These are phyloP conservation scores for Cladosporium sp. DNA, from an alignment of 2,329 filamentous ascomycete species.

Conservation along the genomic window DNA sequence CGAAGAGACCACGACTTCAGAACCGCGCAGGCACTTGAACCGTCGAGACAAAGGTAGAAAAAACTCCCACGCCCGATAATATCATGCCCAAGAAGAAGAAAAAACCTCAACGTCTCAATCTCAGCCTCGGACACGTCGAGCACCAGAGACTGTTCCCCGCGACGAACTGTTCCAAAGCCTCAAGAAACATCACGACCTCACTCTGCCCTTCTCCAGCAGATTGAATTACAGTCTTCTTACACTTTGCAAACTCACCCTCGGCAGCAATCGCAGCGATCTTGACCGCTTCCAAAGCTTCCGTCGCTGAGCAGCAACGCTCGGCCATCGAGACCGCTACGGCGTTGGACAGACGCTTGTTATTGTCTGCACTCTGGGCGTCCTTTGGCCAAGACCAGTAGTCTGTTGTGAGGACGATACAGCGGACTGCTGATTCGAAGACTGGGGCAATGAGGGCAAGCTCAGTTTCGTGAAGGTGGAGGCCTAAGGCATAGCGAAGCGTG, in stretches of 20 bases:
- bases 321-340: background rate
- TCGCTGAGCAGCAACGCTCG: background rate
- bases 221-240: background rate
- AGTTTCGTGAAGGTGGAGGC: background rate
- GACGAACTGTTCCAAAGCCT: conserved; percentile 4
- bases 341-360: background rate
- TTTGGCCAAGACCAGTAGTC: conserved; percentile 7
- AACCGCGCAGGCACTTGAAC: too few relatives aligned
- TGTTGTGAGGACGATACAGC: background rate
- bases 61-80: too few relatives aligned
- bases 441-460: background rate
- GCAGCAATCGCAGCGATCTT: background rate
- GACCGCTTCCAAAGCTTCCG: background rate
- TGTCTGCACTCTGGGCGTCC: background rate
- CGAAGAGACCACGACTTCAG: too few relatives aligned
- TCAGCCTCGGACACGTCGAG: background rate
- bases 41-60: too few relatives aligned
- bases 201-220: background rate
- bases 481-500: conserved; percentile 1
- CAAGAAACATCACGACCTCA: conserved; percentile 3
- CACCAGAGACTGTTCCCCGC: conserved; percentile 6
- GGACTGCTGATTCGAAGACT: background rate
- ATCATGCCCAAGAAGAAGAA: too few relatives aligned
- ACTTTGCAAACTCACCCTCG: background rate
- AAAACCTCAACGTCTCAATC: background rate